phyloP scores from a whole-genome alignment of 2,329 filamentous ascomycete species.

The Torrubiellomyces zombiae region DNA sequence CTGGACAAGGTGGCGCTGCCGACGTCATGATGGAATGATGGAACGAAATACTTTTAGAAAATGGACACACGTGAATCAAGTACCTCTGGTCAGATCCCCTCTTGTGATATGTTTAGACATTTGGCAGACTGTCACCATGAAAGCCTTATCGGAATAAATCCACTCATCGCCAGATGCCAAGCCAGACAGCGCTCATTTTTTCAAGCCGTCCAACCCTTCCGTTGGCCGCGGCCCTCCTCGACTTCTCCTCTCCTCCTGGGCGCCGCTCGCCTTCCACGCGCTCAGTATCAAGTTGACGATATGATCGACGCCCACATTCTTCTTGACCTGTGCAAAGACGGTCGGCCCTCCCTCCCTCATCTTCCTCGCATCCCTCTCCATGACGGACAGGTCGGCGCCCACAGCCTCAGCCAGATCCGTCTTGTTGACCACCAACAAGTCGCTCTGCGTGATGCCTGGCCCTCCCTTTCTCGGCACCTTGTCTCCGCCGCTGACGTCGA shows the following conservation, averaged over 20 bases:
- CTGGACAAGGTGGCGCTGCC: slow-evolving; percentile 9
- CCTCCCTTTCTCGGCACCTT: slow-evolving; percentile 95
- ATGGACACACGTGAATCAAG: too few relatives aligned
- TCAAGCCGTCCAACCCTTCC: slow-evolving; percentile 32
- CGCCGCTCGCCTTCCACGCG: slow-evolving; percentile 84
- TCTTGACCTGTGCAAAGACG: slow-evolving; percentile 95
- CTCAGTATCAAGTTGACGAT: slow-evolving; percentile 80
- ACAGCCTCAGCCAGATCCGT: slow-evolving; percentile 83
- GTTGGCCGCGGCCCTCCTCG: slow-evolving; percentile 42
- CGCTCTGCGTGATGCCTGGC: slow-evolving; percentile 91
- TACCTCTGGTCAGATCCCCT: too few relatives aligned
- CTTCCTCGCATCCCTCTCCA: slow-evolving; percentile 87
- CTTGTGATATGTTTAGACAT: too few relatives aligned
- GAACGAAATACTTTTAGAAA: slow-evolving; percentile 7
- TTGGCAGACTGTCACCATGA: too few relatives aligned
- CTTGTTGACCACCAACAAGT: slow-evolving; percentile 91
- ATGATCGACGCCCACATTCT: slow-evolving; percentile 65
- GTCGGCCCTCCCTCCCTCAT: slow-evolving; percentile 94
- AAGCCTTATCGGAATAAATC: too few relatives aligned
- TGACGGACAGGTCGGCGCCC: slow-evolving; percentile 77
- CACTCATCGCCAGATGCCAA: too few relatives aligned
- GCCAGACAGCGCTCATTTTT: too few relatives aligned
- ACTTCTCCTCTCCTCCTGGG: slow-evolving; percentile 39
- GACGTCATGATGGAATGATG: slow-evolving; percentile 22
- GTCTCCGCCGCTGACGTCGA: slow-evolving; percentile 90